A percentile compares a stretch with the other conserved stretches of the same genome.
Conservation (phyloP, 768 basidiomycete genomes). For the Strobilomyces confusus region DNA sequence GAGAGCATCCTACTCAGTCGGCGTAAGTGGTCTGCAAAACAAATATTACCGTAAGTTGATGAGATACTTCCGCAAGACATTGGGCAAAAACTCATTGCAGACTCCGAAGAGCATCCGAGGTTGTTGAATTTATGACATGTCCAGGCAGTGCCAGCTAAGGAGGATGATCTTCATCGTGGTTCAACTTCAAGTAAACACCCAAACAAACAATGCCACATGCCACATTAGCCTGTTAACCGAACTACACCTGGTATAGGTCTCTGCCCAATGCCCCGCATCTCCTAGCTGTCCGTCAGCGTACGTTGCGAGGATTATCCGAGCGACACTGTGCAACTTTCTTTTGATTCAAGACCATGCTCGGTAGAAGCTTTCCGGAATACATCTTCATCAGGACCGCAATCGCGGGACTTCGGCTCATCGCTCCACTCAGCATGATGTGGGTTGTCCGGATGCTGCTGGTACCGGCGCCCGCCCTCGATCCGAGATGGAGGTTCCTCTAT, state of each 20-base stretch:
- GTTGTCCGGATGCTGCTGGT: slow-evolving; percentile 23
- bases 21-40: background rate
- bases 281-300: background rate
- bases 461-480: background rate
- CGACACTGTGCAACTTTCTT: background rate
- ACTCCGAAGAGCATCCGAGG: too few species aligned
- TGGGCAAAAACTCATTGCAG: too few species aligned
- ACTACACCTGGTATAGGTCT: too few species aligned
- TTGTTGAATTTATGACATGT: too few species aligned
- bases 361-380: slow-evolving; percentile 47
- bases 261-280: background rate
- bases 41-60: background rate
- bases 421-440: slow-evolving; percentile 46
- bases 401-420: slow-evolving; percentile 41
- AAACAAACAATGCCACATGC: too few species aligned
- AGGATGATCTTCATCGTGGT: too few species aligned
- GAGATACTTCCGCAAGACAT: background rate
- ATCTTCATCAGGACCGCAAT: slow-evolving; percentile 49
- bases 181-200: too few species aligned
- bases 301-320: background rate
- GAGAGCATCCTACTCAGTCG: background rate
- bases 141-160: too few species aligned
- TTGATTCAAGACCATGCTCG: slow-evolving; percentile 36
- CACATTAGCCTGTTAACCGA: too few species aligned
- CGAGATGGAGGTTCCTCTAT: slow-evolving; percentile 5